These are phyloP conservation scores for Solanum microdontum DNA, from an alignment of 257 asterid species.

Conservation along the genomic window DNA sequence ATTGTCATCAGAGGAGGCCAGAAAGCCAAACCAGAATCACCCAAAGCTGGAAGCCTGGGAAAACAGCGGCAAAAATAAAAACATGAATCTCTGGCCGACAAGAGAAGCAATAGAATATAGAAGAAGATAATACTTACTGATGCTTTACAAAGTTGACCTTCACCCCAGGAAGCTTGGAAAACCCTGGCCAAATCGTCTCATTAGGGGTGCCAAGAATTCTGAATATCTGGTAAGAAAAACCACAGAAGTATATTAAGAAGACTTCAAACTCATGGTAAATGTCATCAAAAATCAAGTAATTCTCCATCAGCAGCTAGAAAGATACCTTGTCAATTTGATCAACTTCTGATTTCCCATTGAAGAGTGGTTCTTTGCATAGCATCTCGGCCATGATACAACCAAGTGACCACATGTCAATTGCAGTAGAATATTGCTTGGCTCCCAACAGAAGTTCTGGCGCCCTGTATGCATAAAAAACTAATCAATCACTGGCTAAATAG, in stretches of 20 bases:
- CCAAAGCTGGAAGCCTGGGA: slow-evolving; percentile 92
- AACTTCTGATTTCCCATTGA: slow-evolving; percentile 63
- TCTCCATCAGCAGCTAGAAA: background rate
- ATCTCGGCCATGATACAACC: slow-evolving; percentile 95
- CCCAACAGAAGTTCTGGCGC: slow-evolving; percentile 92
- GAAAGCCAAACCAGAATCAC: slow-evolving; percentile 83
- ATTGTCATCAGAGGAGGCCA: slow-evolving; percentile 43
- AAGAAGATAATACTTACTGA: slow-evolving; percentile 45
- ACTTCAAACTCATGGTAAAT: background rate
- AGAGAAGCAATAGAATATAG: slow-evolving; percentile 5
- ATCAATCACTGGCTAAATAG: background rate
- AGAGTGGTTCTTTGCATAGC: slow-evolving; percentile 55
- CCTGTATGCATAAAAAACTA: slow-evolving; percentile 26
- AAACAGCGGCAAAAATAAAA: slow-evolving; percentile 53
- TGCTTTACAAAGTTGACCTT: slow-evolving; percentile 78
- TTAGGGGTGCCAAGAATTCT: slow-evolving; percentile 78
- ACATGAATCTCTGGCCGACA: slow-evolving; percentile 24
- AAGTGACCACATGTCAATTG: slow-evolving; percentile 91
- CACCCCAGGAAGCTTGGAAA: slow-evolving; percentile 66
- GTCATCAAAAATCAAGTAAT: background rate
- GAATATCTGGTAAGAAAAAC: slow-evolving; percentile 33
- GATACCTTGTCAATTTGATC: slow-evolving; percentile 83
- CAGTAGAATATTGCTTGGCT: slow-evolving; percentile 69
- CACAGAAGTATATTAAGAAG: too few relatives aligned
- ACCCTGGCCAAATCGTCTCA: slow-evolving; percentile 86